phyloP scores from a whole-genome alignment of 352 stramenopile species.

The Phytopythium chamaehyphon region DNA sequence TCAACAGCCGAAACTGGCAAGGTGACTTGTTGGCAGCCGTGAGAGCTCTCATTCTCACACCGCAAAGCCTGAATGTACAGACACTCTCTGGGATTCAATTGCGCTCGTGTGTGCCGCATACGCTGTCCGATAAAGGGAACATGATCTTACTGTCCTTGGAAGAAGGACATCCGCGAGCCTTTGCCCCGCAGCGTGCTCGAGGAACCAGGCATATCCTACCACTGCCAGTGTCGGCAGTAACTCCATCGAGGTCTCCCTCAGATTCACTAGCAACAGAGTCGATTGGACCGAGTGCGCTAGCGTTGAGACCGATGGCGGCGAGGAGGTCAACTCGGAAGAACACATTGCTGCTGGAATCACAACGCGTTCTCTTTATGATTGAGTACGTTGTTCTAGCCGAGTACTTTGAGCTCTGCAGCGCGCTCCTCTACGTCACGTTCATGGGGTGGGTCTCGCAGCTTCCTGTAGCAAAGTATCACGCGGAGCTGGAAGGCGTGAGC shows the following conservation, averaged over 20 bases:
- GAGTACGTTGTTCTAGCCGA: constrained; percentile 30
- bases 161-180: background rate
- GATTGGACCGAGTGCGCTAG: background rate
- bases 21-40: background rate
- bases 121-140: background rate
- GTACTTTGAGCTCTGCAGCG: constrained; percentile 27
- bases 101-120: background rate
- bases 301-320: background rate
- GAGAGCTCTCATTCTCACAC: background rate
- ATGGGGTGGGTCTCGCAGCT: constrained; percentile 9
- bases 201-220: background rate
- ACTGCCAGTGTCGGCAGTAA: background rate
- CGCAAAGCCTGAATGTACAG: background rate
- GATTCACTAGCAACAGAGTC: background rate
- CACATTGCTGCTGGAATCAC: constrained; percentile 8
- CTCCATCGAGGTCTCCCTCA: background rate
- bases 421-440: constrained; percentile 17
- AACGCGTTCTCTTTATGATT: constrained; percentile 19
- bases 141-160: background rate
- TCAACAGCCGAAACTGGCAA: background rate
- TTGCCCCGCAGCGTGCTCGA: background rate
- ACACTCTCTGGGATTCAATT: background rate
- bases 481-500: constrained; percentile 14
- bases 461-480: constrained; percentile 18
- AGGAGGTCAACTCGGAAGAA: constrained; percentile 1